These are phyloP conservation scores for Agaricus sinodeliciosus DNA, from an alignment of 768 basidiomycete genomes.

Conservation along the genomic window DNA sequence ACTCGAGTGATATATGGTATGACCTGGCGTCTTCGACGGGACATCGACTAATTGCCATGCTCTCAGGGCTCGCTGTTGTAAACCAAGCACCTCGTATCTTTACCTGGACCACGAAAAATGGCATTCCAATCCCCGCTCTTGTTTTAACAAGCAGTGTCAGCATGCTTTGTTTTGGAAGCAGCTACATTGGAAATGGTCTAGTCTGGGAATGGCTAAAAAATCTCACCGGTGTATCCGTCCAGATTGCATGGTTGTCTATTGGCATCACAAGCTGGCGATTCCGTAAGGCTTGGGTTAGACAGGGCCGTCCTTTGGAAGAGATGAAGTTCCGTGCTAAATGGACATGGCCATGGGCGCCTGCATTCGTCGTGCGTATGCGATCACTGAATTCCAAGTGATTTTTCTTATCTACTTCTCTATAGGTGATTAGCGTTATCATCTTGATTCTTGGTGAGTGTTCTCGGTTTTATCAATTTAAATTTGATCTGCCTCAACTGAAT, in stretches of 20 bases:
- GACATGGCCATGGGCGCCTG: constrained; percentile 84
- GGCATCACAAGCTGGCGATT: constrained; percentile 81
- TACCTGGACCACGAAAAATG: constrained; percentile 53
- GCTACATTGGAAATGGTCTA: constrained; percentile 69
- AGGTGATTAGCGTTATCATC: constrained; percentile 46
- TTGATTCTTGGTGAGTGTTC: constrained; percentile 55
- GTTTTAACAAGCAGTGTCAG: constrained; percentile 71
- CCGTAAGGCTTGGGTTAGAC: constrained; percentile 68
- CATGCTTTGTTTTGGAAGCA: constrained; percentile 66
- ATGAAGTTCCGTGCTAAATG: constrained; percentile 70
- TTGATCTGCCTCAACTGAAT: not conserved
- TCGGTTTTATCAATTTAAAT: not conserved
- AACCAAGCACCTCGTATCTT: constrained; percentile 71
- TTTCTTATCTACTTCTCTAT: not conserved
- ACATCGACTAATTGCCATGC: not conserved
- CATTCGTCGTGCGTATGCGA: constrained; percentile 55
- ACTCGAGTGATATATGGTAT: constrained; percentile 71
- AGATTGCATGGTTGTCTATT: constrained; percentile 89
- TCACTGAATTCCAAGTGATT: not conserved
- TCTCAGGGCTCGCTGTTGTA: constrained; percentile 45
- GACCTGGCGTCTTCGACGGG: not conserved
- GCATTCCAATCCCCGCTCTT: constrained; percentile 70
- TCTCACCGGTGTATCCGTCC: constrained; percentile 84
- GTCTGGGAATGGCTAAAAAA: constrained; percentile 86
- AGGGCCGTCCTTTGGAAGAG: constrained; percentile 61